phyloP scores from a whole-genome alignment of 805 yeast genomes.

The Helenozyma baotianmanensis region DNA sequence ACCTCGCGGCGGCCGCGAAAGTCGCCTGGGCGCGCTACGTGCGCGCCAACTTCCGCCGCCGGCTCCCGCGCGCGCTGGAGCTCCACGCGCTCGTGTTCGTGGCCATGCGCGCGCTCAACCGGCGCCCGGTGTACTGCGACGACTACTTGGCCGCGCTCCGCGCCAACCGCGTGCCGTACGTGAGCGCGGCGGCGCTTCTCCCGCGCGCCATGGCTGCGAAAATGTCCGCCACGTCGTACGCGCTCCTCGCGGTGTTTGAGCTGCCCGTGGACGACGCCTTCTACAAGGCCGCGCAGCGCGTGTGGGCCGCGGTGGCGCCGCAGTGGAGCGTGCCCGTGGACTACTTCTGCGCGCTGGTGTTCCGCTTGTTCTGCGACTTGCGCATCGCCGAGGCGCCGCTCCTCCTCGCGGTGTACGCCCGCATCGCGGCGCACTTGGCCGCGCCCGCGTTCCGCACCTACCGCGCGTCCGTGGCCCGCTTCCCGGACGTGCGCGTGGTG shows the following conservation, averaged over 20 bases:
- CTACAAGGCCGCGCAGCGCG: slow-evolving; percentile 17
- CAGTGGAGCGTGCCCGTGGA: slow-evolving; percentile 14
- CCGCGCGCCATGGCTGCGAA: slow-evolving; percentile 30
- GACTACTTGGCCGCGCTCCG: slow-evolving; percentile 44
- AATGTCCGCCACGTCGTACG: slow-evolving; percentile 29
- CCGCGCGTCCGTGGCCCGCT: slow-evolving; percentile 5
- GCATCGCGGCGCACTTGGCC: slow-evolving; percentile 12
- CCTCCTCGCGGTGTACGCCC: slow-evolving; percentile 33
- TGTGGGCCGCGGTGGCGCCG: slow-evolving; percentile 6
- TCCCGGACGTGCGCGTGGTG: slow-evolving; percentile 37
- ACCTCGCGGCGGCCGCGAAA: slow-evolving; percentile 17
- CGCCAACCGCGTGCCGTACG: slow-evolving; percentile 46
- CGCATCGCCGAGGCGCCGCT: slow-evolving; percentile 47
- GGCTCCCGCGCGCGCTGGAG: slow-evolving; percentile 27
- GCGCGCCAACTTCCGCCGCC: neutral
- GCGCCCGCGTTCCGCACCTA: slow-evolving; percentile 4
- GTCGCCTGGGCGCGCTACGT: slow-evolving; percentile 28
- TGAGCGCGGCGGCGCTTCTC: slow-evolving; percentile 34
- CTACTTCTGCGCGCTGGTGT: slow-evolving; percentile 34
- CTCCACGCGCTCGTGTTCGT: slow-evolving; percentile 43
- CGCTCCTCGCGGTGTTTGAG: slow-evolving; percentile 35
- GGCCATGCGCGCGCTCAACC: slow-evolving; percentile 42
- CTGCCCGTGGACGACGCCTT: slow-evolving; percentile 38
- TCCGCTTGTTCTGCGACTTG: slow-evolving; percentile 38
- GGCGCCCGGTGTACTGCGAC: slow-evolving; percentile 44